Evolutionary conservation across 495 filamentous ascomycete species (phyloP), one percentile per base, ranked within the genome.

Genomic region (Rusavskia elegans): DNA sequence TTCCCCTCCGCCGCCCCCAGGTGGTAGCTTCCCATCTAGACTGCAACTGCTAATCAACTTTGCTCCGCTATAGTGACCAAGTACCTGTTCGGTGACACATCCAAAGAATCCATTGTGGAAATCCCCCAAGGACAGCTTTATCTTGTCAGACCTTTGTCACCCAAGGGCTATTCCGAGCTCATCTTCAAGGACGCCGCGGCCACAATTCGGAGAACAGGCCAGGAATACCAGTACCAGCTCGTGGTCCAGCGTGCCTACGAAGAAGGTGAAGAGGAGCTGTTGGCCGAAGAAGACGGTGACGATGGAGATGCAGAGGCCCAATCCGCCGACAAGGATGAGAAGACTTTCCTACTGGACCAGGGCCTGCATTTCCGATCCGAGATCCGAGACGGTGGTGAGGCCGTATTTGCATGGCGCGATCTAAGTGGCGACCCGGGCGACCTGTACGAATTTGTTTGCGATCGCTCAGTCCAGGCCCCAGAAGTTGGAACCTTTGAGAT

Each of bases 101-200:
- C 84, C 55, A 95, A 94, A 71, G 92, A 97, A 64, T 81, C 85
- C 20, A 83, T 98, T 63, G 87, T 95, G 65, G 87, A 96, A 60
- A 82, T 98, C 30, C 79, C 92, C 6, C 86, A 95, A 65, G 92
- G 92, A 58, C 87, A 96, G 68, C 86, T 98, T 30, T 98, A 95
- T 64, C 84, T 98, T 51, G 93, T 98, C 59, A 85, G 92, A 56
- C 92, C 92, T 5, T 75, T 87, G 29, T 98, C 92, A 1, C 86
- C 89, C 30, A 98, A 98, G 67, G 92, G 92, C 53, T 95, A 95
- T 60, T 95, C 88, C 0, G 93, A 98, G 66, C 85, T 96, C 59
- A 94, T 98, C 67, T 98, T 95, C 78, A 96, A 94, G 62, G 92
- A 98, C 81, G 82, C 87, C 32, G 87, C 83, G 30, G 88, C 89